Percentiles rank a stretch among this genome's conserved stretches.
These are phyloP conservation scores for Neurospora crassa DNA, from an alignment of 2,329 filamentous ascomycete species.

Conservation along the genomic window DNA sequence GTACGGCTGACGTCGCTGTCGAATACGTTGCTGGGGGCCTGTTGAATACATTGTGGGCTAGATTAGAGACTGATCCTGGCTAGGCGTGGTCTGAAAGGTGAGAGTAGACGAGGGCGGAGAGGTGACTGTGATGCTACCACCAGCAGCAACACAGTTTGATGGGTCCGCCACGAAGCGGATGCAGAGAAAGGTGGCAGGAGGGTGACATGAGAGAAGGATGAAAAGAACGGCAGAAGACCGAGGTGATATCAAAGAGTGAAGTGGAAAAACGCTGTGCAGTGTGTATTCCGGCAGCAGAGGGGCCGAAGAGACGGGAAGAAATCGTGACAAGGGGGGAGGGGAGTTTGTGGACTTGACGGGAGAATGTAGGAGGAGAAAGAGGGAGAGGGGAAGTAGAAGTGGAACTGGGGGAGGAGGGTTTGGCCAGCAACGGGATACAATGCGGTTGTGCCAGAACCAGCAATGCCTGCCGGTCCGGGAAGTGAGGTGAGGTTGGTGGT, in stretches of 20 bases:
- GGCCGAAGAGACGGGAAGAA: neutral
- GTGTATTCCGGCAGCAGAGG: neutral
- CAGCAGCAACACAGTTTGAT: neutral
- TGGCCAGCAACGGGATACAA: neutral
- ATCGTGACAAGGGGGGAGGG: neutral
- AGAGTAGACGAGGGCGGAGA: constrained; percentile 6
- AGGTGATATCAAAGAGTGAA: neutral
- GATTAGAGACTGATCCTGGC: constrained; percentile 4
- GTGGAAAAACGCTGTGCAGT: neutral
- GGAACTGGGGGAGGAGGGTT: neutral
- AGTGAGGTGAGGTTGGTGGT: neutral
- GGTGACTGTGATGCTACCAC: constrained; percentile 1
- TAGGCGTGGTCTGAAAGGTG: neutral
- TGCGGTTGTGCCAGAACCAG: neutral
- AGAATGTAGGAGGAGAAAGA: neutral
- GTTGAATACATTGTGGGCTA: constrained; percentile 15
- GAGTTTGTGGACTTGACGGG: neutral
- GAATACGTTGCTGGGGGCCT: constrained; percentile 18
- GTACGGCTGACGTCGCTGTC: constrained; percentile 14
- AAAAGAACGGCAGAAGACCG: neutral
- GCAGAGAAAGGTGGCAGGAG: neutral
- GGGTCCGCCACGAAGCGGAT: neutral
- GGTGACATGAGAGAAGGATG: neutral
- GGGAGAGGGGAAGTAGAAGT: neutral
- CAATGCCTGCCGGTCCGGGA: neutral